Evolutionary conservation across 208 protist genomes (phyloP).

Genomic region (Acanthamoeba castellanii): DNA sequence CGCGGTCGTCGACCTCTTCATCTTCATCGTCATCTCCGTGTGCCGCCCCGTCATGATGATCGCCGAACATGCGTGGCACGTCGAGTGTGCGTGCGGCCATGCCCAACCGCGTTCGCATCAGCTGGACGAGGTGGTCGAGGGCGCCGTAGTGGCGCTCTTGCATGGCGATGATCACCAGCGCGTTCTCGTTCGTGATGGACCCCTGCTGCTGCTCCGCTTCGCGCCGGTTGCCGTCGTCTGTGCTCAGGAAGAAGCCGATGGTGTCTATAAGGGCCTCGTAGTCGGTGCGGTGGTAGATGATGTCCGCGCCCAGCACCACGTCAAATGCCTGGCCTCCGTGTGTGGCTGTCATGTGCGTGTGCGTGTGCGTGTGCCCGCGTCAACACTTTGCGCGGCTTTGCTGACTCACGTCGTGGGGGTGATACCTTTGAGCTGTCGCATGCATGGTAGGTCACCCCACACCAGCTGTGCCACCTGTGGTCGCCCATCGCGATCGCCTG

Average conservation of each 20-base stretch:
- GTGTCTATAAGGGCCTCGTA: conserved; percentile 17
- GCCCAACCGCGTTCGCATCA: background rate
- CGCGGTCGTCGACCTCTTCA: background rate
- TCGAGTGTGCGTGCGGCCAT: conserved; percentile 28
- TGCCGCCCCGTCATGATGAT: background rate
- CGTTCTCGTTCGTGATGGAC: background rate
- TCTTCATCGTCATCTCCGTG: background rate
- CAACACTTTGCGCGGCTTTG: background rate
- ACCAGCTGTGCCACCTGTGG: conserved; percentile 1
- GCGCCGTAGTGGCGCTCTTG: conserved; percentile 53
- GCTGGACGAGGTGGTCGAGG: background rate
- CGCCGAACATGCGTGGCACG: conserved; percentile 42
- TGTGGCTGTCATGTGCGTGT: background rate
- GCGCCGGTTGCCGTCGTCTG: background rate
- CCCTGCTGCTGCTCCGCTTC: background rate
- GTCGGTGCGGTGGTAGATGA: conserved; percentile 59
- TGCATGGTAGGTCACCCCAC: conserved; percentile 17
- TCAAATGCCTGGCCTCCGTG: background rate
- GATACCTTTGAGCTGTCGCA: conserved; percentile 50
- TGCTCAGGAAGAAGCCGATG: conserved; percentile 13
- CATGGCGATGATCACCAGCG: conserved; percentile 41
- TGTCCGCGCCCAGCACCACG: conserved; percentile 27
- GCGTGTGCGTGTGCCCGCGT: background rate
- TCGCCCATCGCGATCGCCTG: background rate
- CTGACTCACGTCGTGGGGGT: background rate